phyloP scores from a whole-genome alignment of 345 rosid species.

The Lepidium didymum region DNA sequence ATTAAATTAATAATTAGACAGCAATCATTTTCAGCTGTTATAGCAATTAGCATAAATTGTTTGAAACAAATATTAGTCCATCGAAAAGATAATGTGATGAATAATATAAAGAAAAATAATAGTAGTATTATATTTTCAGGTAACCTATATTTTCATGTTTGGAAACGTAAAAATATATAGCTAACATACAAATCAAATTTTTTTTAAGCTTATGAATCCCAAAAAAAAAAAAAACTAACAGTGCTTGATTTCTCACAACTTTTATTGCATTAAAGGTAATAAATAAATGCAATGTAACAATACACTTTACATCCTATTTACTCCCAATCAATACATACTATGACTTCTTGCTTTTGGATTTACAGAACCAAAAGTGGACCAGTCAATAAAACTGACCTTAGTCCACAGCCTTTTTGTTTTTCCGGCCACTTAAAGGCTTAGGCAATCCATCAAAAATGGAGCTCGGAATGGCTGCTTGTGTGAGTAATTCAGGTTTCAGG shows the following conservation, averaged over 20 bases:
- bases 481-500: conserved; percentile 57
- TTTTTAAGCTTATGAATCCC: not conserved
- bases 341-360: conserved; percentile 7
- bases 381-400: conserved; percentile 22
- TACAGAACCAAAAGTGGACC: not conserved
- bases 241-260: conserved; percentile 1
- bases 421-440: conserved; percentile 55
- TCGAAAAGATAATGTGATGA: too few species aligned
- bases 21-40: not conserved
- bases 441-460: conserved; percentile 82
- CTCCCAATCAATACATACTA: not conserved
- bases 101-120: too few species aligned
- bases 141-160: too few species aligned
- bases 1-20: not conserved
- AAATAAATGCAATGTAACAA: conserved; percentile 4
- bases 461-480: conserved; percentile 43
- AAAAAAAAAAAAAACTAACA: not conserved
- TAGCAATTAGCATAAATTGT: too few species aligned
- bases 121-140: too few species aligned
- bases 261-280: not conserved
- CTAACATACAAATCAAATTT: not conserved
- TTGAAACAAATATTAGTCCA: too few species aligned
- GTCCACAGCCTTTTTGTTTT: conserved; percentile 77
- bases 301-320: conserved; percentile 10
- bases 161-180: not conserved